Evolutionary conservation across 2,329 filamentous ascomycete genomes (phyloP).

Genomic region (Phialophora chinensis): DNA sequence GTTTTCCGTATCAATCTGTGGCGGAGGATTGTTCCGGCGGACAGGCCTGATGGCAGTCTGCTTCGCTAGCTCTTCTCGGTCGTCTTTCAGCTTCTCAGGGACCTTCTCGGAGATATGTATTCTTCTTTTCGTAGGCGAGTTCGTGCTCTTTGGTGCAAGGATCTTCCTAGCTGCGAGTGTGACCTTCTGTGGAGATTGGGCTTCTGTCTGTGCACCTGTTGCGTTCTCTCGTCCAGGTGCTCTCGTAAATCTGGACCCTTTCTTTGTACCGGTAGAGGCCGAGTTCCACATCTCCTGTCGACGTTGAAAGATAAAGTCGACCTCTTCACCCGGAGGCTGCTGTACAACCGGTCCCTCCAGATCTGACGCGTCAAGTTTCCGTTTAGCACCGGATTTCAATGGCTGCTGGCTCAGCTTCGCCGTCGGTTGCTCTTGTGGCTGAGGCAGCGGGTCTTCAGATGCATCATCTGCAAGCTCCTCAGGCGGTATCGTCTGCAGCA

Average conservation of each 20-base stretch:
- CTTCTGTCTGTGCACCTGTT: constrained; percentile 8
- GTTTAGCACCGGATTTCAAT: constrained; percentile 37
- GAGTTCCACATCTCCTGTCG: constrained; percentile 26
- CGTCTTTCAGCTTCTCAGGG: constrained; percentile 29
- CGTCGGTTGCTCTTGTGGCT: background rate
- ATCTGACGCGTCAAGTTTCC: constrained; percentile 38
- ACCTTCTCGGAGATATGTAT: constrained; percentile 30
- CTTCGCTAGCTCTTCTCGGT: constrained; percentile 13
- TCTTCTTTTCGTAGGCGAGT: constrained; percentile 39
- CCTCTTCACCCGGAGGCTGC: constrained; percentile 25
- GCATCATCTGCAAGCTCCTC: constrained; percentile 34
- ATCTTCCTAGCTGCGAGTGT: constrained; percentile 31
- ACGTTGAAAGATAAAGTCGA: constrained; percentile 38
- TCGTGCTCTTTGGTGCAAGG: constrained; percentile 39
- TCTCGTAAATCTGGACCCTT: constrained; percentile 36
- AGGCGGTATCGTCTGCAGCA: constrained; percentile 50
- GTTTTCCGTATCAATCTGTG: constrained; percentile 9
- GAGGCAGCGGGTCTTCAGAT: background rate
- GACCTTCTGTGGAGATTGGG: constrained; percentile 29
- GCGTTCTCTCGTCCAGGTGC: constrained; percentile 32
- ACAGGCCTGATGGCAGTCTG: constrained; percentile 3
- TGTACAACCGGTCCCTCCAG: constrained; percentile 29
- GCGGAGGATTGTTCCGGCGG: constrained; percentile 18
- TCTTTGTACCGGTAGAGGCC: constrained; percentile 25
- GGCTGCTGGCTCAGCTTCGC: constrained; percentile 17